Evolutionary conservation across 2,329 filamentous ascomycete genomes (phyloP).

Genomic region (Colletotrichum tanaceti): DNA sequence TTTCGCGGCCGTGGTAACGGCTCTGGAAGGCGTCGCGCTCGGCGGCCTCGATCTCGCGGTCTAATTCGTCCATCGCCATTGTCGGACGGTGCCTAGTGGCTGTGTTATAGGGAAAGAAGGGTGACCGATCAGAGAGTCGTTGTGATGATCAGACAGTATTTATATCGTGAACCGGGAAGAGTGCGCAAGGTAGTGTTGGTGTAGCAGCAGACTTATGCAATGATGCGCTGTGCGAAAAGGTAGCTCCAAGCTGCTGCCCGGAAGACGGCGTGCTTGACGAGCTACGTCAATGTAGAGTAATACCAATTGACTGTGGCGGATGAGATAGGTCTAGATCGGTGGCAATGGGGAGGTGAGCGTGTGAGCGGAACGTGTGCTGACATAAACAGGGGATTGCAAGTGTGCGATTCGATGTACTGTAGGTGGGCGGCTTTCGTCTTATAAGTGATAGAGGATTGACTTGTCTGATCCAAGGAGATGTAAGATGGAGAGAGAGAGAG

Average conservation of each 20-base stretch:
- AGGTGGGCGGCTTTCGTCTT: conserved; percentile 27
- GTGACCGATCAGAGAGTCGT: neutral
- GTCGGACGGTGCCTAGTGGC: conserved; percentile 31
- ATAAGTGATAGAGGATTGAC: neutral
- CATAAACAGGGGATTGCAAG: conserved; percentile 33
- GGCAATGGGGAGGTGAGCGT: conserved; percentile 15
- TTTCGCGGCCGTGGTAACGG: conserved; percentile 54
- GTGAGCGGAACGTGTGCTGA: conserved; percentile 16
- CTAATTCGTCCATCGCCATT: conserved; percentile 63
- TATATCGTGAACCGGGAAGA: neutral
- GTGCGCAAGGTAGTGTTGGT: neutral
- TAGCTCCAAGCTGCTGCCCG: conserved; percentile 22
- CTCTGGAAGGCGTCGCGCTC: conserved; percentile 66
- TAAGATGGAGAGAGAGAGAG: conserved; percentile 4
- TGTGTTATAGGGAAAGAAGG: neutral
- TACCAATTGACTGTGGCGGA: neutral
- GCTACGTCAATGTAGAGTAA: conserved; percentile 36
- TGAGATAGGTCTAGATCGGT: conserved; percentile 22
- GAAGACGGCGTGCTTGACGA: conserved; percentile 9
- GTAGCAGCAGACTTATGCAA: conserved; percentile 14
- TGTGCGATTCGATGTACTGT: neutral
- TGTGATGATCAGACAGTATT: conserved; percentile 3
- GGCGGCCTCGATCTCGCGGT: conserved; percentile 64
- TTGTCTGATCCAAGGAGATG: neutral
- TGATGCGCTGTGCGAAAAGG: conserved; percentile 20